Evolutionary conservation across 2,329 filamentous ascomycete genomes (phyloP), one percentile per base, ranked within the genome.

Genomic region (Arthrobotrys pseudoclavata): DNA sequence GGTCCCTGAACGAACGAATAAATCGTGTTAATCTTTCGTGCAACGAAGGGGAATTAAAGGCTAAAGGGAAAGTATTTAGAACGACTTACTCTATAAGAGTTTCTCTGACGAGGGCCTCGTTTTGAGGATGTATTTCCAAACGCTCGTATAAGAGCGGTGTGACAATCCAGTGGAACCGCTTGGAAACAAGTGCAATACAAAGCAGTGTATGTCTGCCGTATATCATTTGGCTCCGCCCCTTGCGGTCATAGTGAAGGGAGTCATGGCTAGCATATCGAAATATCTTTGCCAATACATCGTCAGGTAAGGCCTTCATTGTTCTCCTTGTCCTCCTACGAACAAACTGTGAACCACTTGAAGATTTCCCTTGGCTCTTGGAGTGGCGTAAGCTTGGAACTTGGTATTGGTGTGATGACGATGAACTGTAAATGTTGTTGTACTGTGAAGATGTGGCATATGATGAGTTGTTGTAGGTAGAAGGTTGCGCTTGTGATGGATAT

Each of bases 401-500:
- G 52, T 74, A 69, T 6, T 60, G 53, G 34, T 55, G 57, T 34
- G 57, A 53, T 72, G 69, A 62, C 34, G 55, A 66, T 66, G 69
- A 64, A 29, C 69, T 63, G 60, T 48, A 47, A 63, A 47, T 34
- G 60, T 63, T 63, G 60, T 48, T 66, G 69, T 72, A 50, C 61
- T 64, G 60, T 66, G 69, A 31, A 42, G 69, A 66, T 26, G 50
- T 52, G 24, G 72, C 62, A 42, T 76, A 70, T 31, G 55, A 60
- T 37, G 72, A 70, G 37, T 60, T 66, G 66, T 55, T 76, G 47
- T 48, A 37, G 67, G 64, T 62, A 26, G 61, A 68, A 42, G 74
- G 74, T 77, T 77, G 74, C 52, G 74, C 67, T 67, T 77, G 74
- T 62, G 74, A 77, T 67, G 74, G 62, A 67, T 77, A 70, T n/a